These are phyloP conservation scores for Fusarium poae DNA, from an alignment of 2,329 filamentous ascomycete species.

Conservation along the genomic window DNA sequence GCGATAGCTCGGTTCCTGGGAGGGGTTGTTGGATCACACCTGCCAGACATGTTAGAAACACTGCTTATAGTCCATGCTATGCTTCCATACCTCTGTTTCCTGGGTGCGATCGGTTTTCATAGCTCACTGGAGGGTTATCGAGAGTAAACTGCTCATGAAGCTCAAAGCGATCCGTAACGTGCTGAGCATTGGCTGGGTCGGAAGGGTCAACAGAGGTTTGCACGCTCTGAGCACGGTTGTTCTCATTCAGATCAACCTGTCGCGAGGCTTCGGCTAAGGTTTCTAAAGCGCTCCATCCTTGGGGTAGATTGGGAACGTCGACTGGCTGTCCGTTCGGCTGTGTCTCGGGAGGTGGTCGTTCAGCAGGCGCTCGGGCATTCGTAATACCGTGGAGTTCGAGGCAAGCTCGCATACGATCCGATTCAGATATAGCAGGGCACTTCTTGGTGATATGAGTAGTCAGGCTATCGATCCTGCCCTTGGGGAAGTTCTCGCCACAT, in stretches of 20 bases:
- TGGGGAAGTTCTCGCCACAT: constrained; percentile 90
- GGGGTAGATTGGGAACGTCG: constrained; percentile 57
- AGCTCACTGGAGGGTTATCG: constrained; percentile 66
- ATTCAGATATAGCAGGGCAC: constrained; percentile 82
- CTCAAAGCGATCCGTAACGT: constrained; percentile 60
- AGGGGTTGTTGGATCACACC: constrained; percentile 45
- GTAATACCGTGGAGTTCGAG: constrained; percentile 79
- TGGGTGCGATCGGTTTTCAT: constrained; percentile 55
- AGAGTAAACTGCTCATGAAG: constrained; percentile 71
- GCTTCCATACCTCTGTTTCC: constrained; percentile 46
- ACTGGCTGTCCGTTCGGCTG: constrained; percentile 50
- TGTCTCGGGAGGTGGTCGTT: constrained; percentile 48
- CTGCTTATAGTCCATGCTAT: not conserved
- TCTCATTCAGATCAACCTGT: constrained; percentile 77
- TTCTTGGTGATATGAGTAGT: constrained; percentile 86
- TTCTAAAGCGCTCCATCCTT: constrained; percentile 84
- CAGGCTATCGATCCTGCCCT: constrained; percentile 87
- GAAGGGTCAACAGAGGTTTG: constrained; percentile 50
- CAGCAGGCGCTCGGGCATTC: constrained; percentile 57
- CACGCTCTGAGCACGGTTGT: constrained; percentile 64
- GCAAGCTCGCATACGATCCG: constrained; percentile 80
- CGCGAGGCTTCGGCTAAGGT: constrained; percentile 90
- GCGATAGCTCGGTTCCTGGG: constrained; percentile 55
- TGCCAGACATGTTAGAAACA: constrained; percentile 28
- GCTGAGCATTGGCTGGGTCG: constrained; percentile 43